Evolutionary conservation across 768 basidiomycete species (phyloP), one percentile per base, ranked within the genome.

Genomic region (Phanerochaete carnosa): DNA sequence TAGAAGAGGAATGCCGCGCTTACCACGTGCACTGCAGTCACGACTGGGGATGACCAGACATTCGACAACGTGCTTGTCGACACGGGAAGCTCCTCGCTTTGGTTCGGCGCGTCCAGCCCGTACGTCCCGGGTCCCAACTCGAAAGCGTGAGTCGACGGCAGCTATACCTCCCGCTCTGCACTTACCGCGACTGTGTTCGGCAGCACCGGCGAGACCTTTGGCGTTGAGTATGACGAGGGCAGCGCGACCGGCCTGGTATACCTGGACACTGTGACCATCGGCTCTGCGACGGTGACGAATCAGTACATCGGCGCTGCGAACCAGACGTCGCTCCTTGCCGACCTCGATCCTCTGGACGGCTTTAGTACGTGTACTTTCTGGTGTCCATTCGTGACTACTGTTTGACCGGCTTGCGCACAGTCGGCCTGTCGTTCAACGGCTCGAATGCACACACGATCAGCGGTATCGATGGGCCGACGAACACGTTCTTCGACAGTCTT

Each of bases 41-140:
- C 39, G 32, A 45, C 61, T 25, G 61, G 61, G 9, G 29, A 62
- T 26, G 23, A 52, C 25, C 61, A 62, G 33, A 62, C 61, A 9
- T 62, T 57, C 30, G 12, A 16, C 12, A 39, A 62, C 19, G 56
- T 62, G 7, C 28, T 57, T 2, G 30, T 62, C 23, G 61, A 62
- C 37, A 62, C 61, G 8, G 61, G 61, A 2, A 62, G 61, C 29
- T 47, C 56, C 19, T 37, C 57, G 2, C 61, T 62, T 6, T 62
- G 61, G 61, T 55, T 62, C 26, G 61, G 61, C 25, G 56, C 47
- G 16, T 13, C 50, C 29, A 35, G 50, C 11, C 51, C 56, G 26
- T 62, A 57, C 50, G 29, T 51, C 3, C 56, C 61, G 1, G 61
- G 61, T 9, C 55, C 46, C 5, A 35, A 62, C 26, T 57, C 61